Conservation (phyloP, 2,329 filamentous ascomycete species). For the Curvularia sp. region DNA sequence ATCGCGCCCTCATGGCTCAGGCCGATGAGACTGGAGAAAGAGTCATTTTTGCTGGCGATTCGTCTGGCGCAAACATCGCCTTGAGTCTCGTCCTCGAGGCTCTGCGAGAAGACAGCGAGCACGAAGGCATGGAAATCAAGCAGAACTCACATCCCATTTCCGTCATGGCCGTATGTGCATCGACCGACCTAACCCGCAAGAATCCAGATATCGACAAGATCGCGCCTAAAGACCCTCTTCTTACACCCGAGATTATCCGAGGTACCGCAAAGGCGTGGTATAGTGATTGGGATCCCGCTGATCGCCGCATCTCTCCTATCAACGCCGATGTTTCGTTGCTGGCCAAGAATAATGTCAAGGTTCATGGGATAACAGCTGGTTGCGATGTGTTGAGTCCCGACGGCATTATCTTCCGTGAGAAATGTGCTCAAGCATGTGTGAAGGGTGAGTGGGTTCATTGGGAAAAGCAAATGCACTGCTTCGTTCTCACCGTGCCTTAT, state of each 20-base stretch:
- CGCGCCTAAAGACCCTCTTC: conserved; percentile 56
- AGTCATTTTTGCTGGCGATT: conserved; percentile 63
- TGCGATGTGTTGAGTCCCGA: conserved; percentile 64
- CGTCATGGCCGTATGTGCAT: conserved; percentile 58
- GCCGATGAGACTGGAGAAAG: conserved; percentile 51
- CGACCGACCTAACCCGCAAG: conserved; percentile 57
- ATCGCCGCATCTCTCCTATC: conserved; percentile 60
- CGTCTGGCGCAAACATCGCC: conserved; percentile 63
- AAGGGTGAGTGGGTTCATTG: conserved; percentile 65
- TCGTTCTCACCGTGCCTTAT: conserved; percentile 60
- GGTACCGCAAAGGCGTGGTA: conserved; percentile 54
- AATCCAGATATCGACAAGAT: conserved; percentile 56
- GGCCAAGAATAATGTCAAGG: conserved; percentile 52
- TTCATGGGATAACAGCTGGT: conserved; percentile 62
- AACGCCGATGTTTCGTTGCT: conserved; percentile 55
- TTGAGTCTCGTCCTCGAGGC: conserved; percentile 53
- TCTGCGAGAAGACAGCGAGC: conserved; percentile 42
- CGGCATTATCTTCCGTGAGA: conserved; percentile 58
- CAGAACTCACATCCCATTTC: conserved; percentile 42
- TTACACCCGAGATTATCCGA: conserved; percentile 54
- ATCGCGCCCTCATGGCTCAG: conserved; percentile 53
- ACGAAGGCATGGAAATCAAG: conserved; percentile 10
- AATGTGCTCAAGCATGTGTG: conserved; percentile 53
- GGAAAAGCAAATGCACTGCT: conserved; percentile 68
- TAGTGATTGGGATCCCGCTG: conserved; percentile 50